Conservation (phyloP, 192 early-diverging fungal species). For the Coemansia sp. region DNA sequence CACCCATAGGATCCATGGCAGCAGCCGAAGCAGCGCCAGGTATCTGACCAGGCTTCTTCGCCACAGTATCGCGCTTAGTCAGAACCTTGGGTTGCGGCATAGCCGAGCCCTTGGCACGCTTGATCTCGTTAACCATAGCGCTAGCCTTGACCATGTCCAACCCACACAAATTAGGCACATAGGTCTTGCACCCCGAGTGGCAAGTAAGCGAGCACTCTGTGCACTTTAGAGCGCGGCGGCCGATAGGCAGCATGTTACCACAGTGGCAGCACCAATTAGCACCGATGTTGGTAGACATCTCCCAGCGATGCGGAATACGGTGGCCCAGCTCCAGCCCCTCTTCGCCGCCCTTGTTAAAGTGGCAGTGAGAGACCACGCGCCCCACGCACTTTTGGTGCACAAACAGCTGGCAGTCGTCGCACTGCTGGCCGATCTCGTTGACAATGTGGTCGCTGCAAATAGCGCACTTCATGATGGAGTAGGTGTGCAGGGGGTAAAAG, state of each 20-base stretch:
- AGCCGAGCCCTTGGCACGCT: slow-evolving; percentile 48
- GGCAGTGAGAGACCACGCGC: slow-evolving; percentile 88
- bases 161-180: slow-evolving; percentile 93
- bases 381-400: slow-evolving; percentile 89
- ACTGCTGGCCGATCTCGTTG: slow-evolving; percentile 84
- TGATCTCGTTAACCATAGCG: slow-evolving; percentile 83
- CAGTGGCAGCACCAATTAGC: slow-evolving; percentile 98
- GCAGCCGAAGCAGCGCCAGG: not conserved
- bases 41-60: slow-evolving; percentile 19
- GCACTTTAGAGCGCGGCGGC: slow-evolving; percentile 55
- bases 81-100: slow-evolving; percentile 42
- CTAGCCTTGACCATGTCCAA: slow-evolving; percentile 83
- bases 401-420: slow-evolving; percentile 93
- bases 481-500: slow-evolving; percentile 86
- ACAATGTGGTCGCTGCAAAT: slow-evolving; percentile 93
- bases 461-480: slow-evolving; percentile 98
- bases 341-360: slow-evolving; percentile 50
- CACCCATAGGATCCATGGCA: slow-evolving; percentile 13
- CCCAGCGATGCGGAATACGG: slow-evolving; percentile 95
- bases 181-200: slow-evolving; percentile 79
- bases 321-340: slow-evolving; percentile 60
- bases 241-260: slow-evolving; percentile 91
- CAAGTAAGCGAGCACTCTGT: slow-evolving; percentile 79
- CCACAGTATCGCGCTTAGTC: slow-evolving; percentile 51
- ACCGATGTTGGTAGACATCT: slow-evolving; percentile 74